Evolutionary conservation across 1,284 basidiomycete species (phyloP), one percentile per base, ranked within the genome.

Genomic region (Xerocomus cyaneibrunnescens): DNA sequence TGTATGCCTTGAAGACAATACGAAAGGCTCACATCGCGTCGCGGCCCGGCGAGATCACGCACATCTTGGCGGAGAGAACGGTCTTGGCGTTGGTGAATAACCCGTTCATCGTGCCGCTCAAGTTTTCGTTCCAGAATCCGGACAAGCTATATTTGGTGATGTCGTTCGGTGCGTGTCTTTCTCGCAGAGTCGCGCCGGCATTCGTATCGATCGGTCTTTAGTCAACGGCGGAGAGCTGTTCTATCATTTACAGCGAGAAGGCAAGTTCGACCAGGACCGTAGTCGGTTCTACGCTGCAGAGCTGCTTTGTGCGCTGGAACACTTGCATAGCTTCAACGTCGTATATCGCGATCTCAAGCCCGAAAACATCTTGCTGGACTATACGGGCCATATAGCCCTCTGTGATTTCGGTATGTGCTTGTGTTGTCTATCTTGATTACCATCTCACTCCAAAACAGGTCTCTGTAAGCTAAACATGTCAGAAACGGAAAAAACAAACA

Each of bases 401-500:
- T 99, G 96, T 68, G 96, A 99, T 71, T 99, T 99, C 67, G 92
- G 87, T 77, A 57, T 34, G 71, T 58, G 19, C 2, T 38, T 5
- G 3, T 14, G 1, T 30, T 34, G 19, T 32, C 16, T 16, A 34
- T 19, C 30, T 36, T 28, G 23, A 40, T 17, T 36, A 21, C 27
- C 13, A 6, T 32, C 38, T 56, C 47, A 57, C n/a, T 50, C 43
- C 30, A 19, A n/a, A 1, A 35, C 48, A 83, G 81, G 92, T n/a
- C 82, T 99, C 9, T 99, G 95, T 76, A 99, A 99, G 72, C 79
- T 99, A 48, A 98, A 99, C 74, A 99, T 99, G 97, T 91, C 91
- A 1, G 94, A 97, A 67, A 88, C 89, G 8, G 94, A 98, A 69
- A 98, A 96, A 67, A 99, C 96, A 13, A 98, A 98, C 74, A 98